Percentiles rank a stretch among this genome's conserved stretches.
Evolutionary conservation across 257 asterid species (phyloP).

Genomic region (Solanum appendiculatum): DNA sequence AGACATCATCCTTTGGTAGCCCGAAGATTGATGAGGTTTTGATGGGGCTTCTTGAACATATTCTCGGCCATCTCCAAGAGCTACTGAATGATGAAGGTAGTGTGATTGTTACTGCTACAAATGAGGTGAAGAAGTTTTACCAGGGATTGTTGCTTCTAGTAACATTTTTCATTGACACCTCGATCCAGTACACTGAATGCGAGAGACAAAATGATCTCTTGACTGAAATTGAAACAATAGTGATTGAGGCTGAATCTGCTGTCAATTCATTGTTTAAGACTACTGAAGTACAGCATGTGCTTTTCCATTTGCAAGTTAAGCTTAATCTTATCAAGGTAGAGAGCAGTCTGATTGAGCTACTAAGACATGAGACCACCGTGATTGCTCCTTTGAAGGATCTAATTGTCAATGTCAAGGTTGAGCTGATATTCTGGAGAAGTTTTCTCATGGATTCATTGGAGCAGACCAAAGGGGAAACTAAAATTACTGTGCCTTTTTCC

Average conservation of each 20-base stretch:
- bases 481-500: not conserved
- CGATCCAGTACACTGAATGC: not conserved
- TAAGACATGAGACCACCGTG: not conserved
- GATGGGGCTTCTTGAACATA: not conserved
- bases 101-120: not conserved
- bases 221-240: not conserved
- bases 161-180: not conserved
- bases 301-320: not conserved
- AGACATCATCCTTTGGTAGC: not conserved
- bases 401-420: not conserved
- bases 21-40: not conserved
- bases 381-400: not conserved
- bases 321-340: not conserved
- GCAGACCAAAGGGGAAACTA: not conserved
- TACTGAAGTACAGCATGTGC: not conserved
- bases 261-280: not conserved
- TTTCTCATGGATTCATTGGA: not conserved
- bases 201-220: not conserved
- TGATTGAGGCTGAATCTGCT: not conserved
- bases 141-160: not conserved
- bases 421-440: not conserved
- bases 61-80: not conserved
- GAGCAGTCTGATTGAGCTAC: not conserved
- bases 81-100: not conserved
- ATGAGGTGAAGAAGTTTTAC: not conserved